Percentiles rank a stretch among this genome's conserved stretches.
Conservation (phyloP, 306 rosid species). For the Acmispon strigosus region DNA sequence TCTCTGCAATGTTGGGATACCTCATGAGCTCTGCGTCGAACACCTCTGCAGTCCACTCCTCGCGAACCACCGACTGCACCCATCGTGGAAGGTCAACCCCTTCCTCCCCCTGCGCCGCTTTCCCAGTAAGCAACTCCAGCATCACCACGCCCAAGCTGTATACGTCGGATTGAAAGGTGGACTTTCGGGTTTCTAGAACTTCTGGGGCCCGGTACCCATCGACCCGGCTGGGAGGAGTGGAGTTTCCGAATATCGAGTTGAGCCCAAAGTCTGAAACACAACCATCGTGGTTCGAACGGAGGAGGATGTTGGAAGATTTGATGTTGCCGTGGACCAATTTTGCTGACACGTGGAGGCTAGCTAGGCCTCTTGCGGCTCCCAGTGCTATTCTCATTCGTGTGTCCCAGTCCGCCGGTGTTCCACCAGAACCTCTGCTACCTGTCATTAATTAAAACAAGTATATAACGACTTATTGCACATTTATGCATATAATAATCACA, state of each 20-base stretch:
- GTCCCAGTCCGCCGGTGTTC: constrained; percentile 75
- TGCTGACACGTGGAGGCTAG: constrained; percentile 56
- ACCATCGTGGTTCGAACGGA: constrained; percentile 42
- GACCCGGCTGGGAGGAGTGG: constrained; percentile 40
- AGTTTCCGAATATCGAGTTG: constrained; percentile 42
- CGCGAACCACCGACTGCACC: constrained; percentile 82
- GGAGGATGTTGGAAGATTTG: constrained; percentile 29
- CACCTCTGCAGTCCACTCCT: constrained; percentile 87
- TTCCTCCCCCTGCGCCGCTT: constrained; percentile 71
- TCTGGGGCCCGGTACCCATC: constrained; percentile 77
- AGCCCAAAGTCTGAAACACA: constrained; percentile 61
- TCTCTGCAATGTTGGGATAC: not conserved
- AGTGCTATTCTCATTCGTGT: constrained; percentile 56
- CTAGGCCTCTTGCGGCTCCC: constrained; percentile 51
- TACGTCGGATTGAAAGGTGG: constrained; percentile 63
- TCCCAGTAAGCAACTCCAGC: constrained; percentile 64
- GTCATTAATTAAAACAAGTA: not conserved
- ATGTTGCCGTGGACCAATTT: constrained; percentile 26
- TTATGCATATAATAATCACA: too few relatives aligned
- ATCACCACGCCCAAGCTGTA: constrained; percentile 71
- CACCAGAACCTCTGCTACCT: constrained; percentile 78
- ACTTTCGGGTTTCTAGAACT: constrained; percentile 49
- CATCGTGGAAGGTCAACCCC: constrained; percentile 75
- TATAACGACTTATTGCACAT: not conserved
- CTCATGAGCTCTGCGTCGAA: constrained; percentile 35